Evolutionary conservation across 2,329 filamentous ascomycete species (phyloP), one percentile per base, ranked within the genome.

Genomic region (Beauveria australis): DNA sequence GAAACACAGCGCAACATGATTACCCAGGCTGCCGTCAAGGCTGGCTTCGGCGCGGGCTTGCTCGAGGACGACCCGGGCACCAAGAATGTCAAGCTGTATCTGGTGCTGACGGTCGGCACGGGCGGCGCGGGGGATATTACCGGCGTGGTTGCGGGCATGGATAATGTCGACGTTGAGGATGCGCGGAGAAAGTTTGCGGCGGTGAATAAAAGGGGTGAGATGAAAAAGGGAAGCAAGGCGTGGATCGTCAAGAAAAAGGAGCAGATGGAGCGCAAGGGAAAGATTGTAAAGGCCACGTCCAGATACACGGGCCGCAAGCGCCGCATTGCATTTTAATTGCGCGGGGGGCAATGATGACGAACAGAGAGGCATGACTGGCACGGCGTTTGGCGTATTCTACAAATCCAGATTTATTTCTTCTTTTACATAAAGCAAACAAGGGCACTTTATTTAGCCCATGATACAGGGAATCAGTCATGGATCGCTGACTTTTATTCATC

Each of bases 61-160:
- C 78, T 99, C 53, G 93, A 97, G 74, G 94, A 99, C 74, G 93
- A 97, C 72, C 90, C 90, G 0, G 93, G 92, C 48, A 99, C 94
- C 43, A 99, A 99, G 81, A 97, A 92, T 71, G 86, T 88, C 66
- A 99, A 99, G 79, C 79, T 95, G n/a, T 99, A 99, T 72, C 80
- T 99, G 2, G 93, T 99, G 0, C 77, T 99, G 37, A 97, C 92
- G 0, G 94, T 96, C 1, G 94, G 93, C 37, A 85, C 84, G 8
- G 28, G 33, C 1, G 33, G 33, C 1, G 88, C 8, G 4, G 52
- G 89, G 9, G 92, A 96, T 71, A 97, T 99, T 64, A 97, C 92
- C 0, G 89, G 90, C 6, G 89, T 96, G 3, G 91, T 99, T 14
- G 82, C 87, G 62, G 91, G 89, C 1, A 91, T 97, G 91, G 89